Percentiles rank a stretch among this genome's conserved stretches.
These are phyloP conservation scores for Microsporum canis DNA, from an alignment of 2,329 filamentous ascomycete genomes.

Conservation along the genomic window DNA sequence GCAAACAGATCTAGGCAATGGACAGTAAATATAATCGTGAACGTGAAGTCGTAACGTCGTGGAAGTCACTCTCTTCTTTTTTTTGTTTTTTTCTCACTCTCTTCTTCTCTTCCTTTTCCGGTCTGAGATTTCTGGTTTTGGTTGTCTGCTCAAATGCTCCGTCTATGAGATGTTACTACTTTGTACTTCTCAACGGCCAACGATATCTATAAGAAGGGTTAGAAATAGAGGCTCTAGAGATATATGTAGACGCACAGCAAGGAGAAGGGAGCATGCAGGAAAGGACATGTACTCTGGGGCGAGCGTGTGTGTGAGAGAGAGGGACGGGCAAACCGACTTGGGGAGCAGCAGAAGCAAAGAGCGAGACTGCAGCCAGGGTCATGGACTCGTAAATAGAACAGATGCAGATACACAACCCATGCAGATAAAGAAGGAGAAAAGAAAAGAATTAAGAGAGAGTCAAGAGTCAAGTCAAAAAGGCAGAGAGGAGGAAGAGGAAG, in stretches of 20 bases:
- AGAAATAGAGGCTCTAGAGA: neutral
- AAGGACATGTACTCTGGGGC: neutral
- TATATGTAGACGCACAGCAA: neutral
- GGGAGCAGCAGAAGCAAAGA: slow-evolving; percentile 26
- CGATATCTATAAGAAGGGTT: neutral
- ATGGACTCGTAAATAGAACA: slow-evolving; percentile 19
- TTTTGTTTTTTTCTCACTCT: slow-evolving; percentile 1
- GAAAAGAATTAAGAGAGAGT: neutral
- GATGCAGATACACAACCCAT: slow-evolving; percentile 6
- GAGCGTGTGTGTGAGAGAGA: neutral
- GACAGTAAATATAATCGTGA: neutral
- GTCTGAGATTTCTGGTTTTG: neutral
- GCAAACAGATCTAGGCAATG: neutral
- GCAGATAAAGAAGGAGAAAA: slow-evolving; percentile 10
- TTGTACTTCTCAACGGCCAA: neutral
- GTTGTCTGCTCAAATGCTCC: neutral
- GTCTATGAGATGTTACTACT: neutral
- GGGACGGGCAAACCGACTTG: slow-evolving; percentile 20
- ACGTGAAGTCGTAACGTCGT: slow-evolving; percentile 23
- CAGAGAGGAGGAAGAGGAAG: slow-evolving; percentile 1
- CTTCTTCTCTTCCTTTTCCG: neutral
- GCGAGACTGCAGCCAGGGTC: slow-evolving; percentile 21
- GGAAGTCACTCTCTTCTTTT: slow-evolving; percentile 12
- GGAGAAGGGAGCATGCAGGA: neutral
- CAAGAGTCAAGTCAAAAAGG: neutral